Evolutionary conservation across 2,329 filamentous ascomycete species (phyloP).

Genomic region (Xylariales sp.): DNA sequence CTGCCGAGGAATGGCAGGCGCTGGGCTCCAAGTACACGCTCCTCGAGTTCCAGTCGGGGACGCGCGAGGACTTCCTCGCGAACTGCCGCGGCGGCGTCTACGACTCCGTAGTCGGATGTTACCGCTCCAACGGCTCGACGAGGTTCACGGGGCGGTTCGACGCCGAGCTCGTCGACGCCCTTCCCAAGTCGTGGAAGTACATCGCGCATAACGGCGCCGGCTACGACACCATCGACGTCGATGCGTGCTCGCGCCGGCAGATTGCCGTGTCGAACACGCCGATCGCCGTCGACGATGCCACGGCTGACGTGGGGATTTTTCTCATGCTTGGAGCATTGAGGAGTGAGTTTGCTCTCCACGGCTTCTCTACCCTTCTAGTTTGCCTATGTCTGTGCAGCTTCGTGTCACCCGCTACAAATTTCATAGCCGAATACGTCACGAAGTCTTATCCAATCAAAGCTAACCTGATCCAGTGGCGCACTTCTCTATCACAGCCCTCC

Average conservation of each 20-base stretch:
- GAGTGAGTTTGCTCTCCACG: slow-evolving; percentile 35
- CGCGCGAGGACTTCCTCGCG: slow-evolving; percentile 44
- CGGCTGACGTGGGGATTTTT: slow-evolving; percentile 61
- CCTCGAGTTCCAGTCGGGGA: slow-evolving; percentile 42
- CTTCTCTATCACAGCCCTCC: slow-evolving; percentile 58
- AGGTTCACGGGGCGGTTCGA: slow-evolving; percentile 54
- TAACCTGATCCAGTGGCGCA: slow-evolving; percentile 51
- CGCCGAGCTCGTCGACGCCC: slow-evolving; percentile 56
- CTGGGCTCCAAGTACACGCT: slow-evolving; percentile 46
- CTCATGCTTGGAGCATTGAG: slow-evolving; percentile 64
- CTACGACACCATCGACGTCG: slow-evolving; percentile 70
- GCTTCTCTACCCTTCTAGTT: neutral
- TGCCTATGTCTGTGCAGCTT: neutral
- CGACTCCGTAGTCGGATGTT: slow-evolving; percentile 45
- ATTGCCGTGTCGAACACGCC: slow-evolving; percentile 51
- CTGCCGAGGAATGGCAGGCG: slow-evolving; percentile 41
- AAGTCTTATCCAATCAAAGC: neutral
- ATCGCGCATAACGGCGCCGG: slow-evolving; percentile 68
- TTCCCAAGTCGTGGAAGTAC: slow-evolving; percentile 59
- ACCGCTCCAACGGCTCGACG: slow-evolving; percentile 45
- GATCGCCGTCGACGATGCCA: slow-evolving; percentile 58
- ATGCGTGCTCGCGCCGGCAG: slow-evolving; percentile 57
- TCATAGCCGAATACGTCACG: neutral
- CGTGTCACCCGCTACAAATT: neutral
- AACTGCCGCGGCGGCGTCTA: slow-evolving; percentile 44